These are phyloP conservation scores for Fistulina hepatica DNA, from an alignment of 1,284 basidiomycete genomes.

Conservation along the genomic window DNA sequence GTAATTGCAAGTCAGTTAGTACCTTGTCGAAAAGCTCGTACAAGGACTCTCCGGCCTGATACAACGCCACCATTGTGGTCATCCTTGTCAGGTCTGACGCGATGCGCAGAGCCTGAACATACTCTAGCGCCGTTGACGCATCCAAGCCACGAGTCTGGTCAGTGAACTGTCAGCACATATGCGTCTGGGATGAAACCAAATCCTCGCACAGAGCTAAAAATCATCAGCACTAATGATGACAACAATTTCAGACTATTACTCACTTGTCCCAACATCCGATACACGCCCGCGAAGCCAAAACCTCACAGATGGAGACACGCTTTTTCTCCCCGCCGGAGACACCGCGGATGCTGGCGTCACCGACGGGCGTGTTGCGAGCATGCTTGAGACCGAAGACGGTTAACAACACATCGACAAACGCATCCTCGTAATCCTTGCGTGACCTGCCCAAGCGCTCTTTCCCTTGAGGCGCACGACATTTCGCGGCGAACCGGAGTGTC, in stretches of 20 bases:
- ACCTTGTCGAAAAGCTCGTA: constrained; percentile 61
- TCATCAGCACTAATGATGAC: too few species aligned
- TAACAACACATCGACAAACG: constrained; percentile 42
- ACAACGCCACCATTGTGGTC: constrained; percentile 53
- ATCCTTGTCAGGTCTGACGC: constrained; percentile 24
- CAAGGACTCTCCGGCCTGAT: constrained; percentile 57
- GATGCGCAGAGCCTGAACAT: constrained; percentile 38
- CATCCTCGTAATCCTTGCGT: constrained; percentile 33
- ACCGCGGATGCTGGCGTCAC: constrained; percentile 63
- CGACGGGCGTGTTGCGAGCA: constrained; percentile 47
- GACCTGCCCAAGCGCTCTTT: constrained; percentile 28
- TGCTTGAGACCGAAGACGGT: constrained; percentile 64
- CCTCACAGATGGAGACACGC: constrained; percentile 68
- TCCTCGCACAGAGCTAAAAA: too few species aligned
- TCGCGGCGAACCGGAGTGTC: constrained; percentile 46
- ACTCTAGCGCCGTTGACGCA: constrained; percentile 56
- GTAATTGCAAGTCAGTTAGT: too few species aligned
- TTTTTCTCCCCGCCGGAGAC: constrained; percentile 73
- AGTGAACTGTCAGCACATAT: too few species aligned
- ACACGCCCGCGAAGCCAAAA: constrained; percentile 45
- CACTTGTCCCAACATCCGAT: constrained; percentile 69
- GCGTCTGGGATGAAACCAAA: too few species aligned
- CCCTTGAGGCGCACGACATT: constrained; percentile 39
- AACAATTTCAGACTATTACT: constrained; percentile 16
- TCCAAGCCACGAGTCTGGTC: constrained; percentile 48